Conservation (phyloP, 176 grass and related monocot species). For the Puya raimondii region DNA sequence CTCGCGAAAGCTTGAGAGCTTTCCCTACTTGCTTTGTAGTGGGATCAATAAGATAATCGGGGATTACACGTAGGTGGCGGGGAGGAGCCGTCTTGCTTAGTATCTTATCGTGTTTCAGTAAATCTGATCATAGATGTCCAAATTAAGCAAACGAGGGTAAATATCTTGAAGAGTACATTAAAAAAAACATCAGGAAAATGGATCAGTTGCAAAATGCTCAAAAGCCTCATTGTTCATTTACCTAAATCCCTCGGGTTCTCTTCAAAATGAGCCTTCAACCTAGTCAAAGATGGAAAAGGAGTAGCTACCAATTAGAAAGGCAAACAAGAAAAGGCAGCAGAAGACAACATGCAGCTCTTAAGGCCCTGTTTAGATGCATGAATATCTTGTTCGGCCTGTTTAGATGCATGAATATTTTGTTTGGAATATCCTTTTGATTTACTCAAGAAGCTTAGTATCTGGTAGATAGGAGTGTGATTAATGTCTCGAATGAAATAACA, state of each 20-base stretch:
- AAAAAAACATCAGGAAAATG: conserved; percentile 8
- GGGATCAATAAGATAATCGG: conserved; percentile 79
- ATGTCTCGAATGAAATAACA: too few species aligned
- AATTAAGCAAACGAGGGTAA: conserved; percentile 2
- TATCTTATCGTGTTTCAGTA: conserved; percentile 90
- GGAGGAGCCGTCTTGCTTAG: conserved; percentile 78
- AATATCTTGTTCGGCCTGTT: too few species aligned
- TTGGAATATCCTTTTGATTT: too few species aligned
- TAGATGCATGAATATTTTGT: too few species aligned
- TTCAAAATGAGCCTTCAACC: conserved; percentile 95
- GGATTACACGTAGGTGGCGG: conserved; percentile 60
- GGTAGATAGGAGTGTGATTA: too few species aligned
- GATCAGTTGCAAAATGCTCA: conserved; percentile 10
- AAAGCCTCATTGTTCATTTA: conserved; percentile 23
- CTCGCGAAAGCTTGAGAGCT: conserved; percentile 65
- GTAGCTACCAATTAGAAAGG: neutral
- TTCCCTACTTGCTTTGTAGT: conserved; percentile 83
- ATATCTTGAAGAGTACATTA: conserved; percentile 10
- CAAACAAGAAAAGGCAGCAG: neutral
- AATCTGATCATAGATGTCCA: conserved; percentile 34
- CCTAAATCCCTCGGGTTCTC: conserved; percentile 90
- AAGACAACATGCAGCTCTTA: neutral
- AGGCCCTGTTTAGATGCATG: too few species aligned
- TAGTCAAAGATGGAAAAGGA: conserved; percentile 21
- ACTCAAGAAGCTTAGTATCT: too few species aligned